Percentiles rank a stretch among this genome's conserved stretches.
These are phyloP conservation scores for Astrothelium macrocarpum DNA, from an alignment of 495 filamentous ascomycete species.

Conservation along the genomic window DNA sequence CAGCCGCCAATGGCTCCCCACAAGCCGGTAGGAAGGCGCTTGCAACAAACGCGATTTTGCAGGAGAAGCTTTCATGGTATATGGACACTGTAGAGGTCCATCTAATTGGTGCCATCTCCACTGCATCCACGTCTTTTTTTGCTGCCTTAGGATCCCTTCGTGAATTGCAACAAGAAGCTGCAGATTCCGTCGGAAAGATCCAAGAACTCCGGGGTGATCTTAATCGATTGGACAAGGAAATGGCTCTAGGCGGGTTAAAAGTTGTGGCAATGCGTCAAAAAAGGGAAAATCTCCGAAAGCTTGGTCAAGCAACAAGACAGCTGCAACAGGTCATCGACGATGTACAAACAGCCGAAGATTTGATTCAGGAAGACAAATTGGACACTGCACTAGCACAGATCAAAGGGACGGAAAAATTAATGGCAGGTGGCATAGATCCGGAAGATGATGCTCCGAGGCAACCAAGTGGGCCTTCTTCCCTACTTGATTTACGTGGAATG, in stretches of 20 bases:
- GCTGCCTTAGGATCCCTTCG: conserved; percentile 83
- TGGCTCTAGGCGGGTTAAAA: conserved; percentile 78
- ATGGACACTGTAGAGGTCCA: conserved; percentile 99
- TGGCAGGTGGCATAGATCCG: conserved; percentile 51
- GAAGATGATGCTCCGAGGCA: conserved; percentile 21
- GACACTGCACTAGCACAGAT: conserved; percentile 70
- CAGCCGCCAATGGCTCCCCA: conserved; percentile 49
- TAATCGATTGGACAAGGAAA: conserved; percentile 68
- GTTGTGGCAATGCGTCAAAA: conserved; percentile 72
- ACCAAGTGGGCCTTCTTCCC: not conserved
- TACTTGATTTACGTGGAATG: conserved; percentile 66
- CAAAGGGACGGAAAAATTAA: conserved; percentile 64
- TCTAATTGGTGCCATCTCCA: conserved; percentile 90
- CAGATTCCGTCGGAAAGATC: conserved; percentile 82
- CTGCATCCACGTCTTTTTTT: conserved; percentile 92
- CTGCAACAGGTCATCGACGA: conserved; percentile 67
- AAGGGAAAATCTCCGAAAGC: conserved; percentile 72
- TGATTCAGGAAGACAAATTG: conserved; percentile 72
- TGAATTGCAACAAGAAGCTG: conserved; percentile 85
- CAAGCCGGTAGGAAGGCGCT: conserved; percentile 68
- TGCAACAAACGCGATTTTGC: conserved; percentile 95
- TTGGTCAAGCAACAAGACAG: conserved; percentile 75
- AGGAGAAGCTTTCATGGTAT: conserved; percentile 99
- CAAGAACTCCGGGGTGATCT: conserved; percentile 71
- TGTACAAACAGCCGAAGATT: conserved; percentile 63